Conservation (phyloP, 441 rosid species). For the Hura crepitans region DNA sequence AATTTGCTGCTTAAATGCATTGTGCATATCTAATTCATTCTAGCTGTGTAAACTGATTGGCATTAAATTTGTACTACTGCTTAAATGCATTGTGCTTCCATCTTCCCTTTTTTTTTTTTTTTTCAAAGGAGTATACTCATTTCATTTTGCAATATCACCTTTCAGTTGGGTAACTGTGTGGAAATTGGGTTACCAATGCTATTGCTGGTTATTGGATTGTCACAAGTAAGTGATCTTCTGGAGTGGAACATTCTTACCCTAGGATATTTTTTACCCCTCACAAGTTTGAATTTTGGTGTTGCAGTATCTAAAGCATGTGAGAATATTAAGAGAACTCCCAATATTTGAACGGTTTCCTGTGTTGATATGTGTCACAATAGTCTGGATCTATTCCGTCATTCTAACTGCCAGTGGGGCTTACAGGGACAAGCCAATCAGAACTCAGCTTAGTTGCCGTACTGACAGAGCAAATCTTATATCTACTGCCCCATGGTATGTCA, state of each 20-base stretch:
- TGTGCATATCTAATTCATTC: neutral
- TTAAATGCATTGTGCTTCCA: too few relatives aligned
- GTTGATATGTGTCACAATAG: constrained; percentile 56
- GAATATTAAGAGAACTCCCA: constrained; percentile 61
- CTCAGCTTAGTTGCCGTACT: constrained; percentile 85
- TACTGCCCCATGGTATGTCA: constrained; percentile 86
- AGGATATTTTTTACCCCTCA: constrained; percentile 18
- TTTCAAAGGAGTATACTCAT: neutral
- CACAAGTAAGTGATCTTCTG: constrained; percentile 54
- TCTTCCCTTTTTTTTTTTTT: too few relatives aligned
- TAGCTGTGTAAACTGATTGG: neutral
- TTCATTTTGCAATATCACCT: neutral
- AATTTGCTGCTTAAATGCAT: neutral
- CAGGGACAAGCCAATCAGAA: constrained; percentile 57
- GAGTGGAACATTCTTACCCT: neutral
- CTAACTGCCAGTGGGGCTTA: constrained; percentile 96
- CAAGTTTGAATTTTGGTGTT: constrained; percentile 23
- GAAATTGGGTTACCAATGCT: constrained; percentile 96
- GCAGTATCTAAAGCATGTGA: constrained; percentile 91
- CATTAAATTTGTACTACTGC: neutral
- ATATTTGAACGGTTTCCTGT: constrained; percentile 85
- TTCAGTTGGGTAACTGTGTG: constrained; percentile 78
- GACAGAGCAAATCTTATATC: constrained; percentile 93
- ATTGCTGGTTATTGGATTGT: constrained; percentile 67
- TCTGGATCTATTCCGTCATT: constrained; percentile 89